Base-by-base conservation (phyloP, 2,329 filamentous ascomycete species). In the Aspergillus bombycis region DNA sequence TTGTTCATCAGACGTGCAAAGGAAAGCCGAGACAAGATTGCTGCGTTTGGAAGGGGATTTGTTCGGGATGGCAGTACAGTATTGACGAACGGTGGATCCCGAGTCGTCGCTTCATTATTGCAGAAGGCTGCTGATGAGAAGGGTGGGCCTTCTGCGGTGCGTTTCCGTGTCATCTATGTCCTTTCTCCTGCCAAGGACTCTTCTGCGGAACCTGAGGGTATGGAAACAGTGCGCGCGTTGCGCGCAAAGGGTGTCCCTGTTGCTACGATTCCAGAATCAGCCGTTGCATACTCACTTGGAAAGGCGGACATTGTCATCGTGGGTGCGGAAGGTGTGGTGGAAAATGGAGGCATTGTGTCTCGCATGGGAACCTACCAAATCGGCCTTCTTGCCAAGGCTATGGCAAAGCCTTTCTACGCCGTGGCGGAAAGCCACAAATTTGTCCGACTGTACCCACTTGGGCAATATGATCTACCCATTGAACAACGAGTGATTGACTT, bases 391-490 rank as follows among this genome's bases (percentile, higher is more conserved):
- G 93, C 94, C 6, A 89, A 89, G 71, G 86, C 86, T 16, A 85
- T 86, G 65, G 87, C 89, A 45, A 89, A 92, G 66, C 91, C 91
- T 0, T 92, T 98, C 70, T 97, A 96, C 73, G 93, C 97, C 21
- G 93, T 95, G 6, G 91, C 91, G 1, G 95, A 99, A 82, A 96
- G 92, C 72, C 95, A 99, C 83, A 99, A 99, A 81, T 97, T 99
- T 75, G 93, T 96, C 53, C 86, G 93, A 71, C 85, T 95, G 61
- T 95, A 94, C 72, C 92, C 94, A 1, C 81, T 95, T 26, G 88
- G 90, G 66, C 93, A 97, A 78, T 88, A 89, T 63, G 91, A 95
- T 74, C 81, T 96, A 63, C 91, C 91, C 0, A 88, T 96, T 68
- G 86, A 90, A 74, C 93, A 97, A 78, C 85, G 88, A 38, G 85